These are phyloP conservation scores for Tetragonia tetragonoides DNA, from an alignment of 148 eudicot genomes.

Conservation along the genomic window DNA sequence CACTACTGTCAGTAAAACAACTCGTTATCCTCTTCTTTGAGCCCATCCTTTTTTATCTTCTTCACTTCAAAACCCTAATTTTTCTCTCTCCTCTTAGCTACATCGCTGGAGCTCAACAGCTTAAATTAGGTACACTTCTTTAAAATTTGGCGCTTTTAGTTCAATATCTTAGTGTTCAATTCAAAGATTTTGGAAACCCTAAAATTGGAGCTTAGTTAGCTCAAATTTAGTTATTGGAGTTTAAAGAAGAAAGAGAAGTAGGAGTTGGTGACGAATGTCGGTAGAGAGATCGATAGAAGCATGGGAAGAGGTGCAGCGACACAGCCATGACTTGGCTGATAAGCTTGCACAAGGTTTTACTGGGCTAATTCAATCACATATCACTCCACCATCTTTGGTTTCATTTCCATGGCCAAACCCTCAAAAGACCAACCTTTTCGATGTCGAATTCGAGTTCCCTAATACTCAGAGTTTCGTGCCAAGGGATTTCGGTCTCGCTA, in stretches of 20 bases:
- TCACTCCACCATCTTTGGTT: slow-evolving; percentile 49
- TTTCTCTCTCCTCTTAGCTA: neutral
- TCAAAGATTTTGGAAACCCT: slow-evolving; percentile 1
- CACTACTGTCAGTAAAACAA: neutral
- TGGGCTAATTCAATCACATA: slow-evolving; percentile 77
- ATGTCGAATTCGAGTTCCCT: slow-evolving; percentile 76
- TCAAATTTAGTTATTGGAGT: neutral
- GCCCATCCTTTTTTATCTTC: neutral
- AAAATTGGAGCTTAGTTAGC: neutral
- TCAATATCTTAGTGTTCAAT: neutral
- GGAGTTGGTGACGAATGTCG: slow-evolving; percentile 45
- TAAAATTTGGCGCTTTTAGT: neutral
- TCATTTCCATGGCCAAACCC: slow-evolving; percentile 69
- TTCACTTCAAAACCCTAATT: neutral
- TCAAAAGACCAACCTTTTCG: slow-evolving; percentile 52
- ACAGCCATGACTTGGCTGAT: slow-evolving; percentile 79
- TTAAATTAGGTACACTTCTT: neutral
- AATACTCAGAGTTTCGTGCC: slow-evolving; percentile 40
- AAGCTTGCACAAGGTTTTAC: slow-evolving; percentile 78
- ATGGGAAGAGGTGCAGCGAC: slow-evolving; percentile 98
- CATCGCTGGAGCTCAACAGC: neutral
- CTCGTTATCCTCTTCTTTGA: neutral
- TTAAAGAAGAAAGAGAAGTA: neutral
- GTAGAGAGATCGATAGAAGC: slow-evolving; percentile 91
- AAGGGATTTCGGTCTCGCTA: slow-evolving; percentile 57